Evolutionary conservation across 2,329 filamentous ascomycete species (phyloP).

Genomic region (Aspergillus sp.): DNA sequence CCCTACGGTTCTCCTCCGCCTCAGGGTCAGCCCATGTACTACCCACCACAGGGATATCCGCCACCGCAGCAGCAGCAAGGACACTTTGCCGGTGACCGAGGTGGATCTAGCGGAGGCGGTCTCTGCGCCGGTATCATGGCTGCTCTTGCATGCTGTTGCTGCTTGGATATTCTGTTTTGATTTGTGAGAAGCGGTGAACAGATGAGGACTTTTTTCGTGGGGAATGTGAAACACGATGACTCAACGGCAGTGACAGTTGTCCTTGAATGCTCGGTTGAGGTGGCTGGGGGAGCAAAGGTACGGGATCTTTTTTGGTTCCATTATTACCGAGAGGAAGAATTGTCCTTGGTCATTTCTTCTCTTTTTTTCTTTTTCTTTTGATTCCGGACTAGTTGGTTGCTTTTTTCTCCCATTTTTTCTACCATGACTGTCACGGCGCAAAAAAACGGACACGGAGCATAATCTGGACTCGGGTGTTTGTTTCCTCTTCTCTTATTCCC

Average conservation of each 20-base stretch:
- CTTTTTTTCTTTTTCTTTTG: neutral
- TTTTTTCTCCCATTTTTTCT: too few relatives aligned
- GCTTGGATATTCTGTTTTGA: slow-evolving; percentile 44
- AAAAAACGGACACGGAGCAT: neutral
- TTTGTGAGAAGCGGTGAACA: too few relatives aligned
- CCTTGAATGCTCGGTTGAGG: too few relatives aligned
- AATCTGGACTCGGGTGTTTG: neutral
- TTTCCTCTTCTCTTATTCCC: too few relatives aligned
- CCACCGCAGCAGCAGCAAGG: slow-evolving; percentile 31
- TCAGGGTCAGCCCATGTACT: slow-evolving; percentile 19
- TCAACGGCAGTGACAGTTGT: too few relatives aligned
- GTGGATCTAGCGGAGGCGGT: slow-evolving; percentile 28
- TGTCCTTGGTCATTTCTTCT: neutral
- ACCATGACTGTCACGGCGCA: neutral
- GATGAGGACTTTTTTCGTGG: too few relatives aligned
- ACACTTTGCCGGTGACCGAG: slow-evolving; percentile 32
- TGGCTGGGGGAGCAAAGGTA: too few relatives aligned
- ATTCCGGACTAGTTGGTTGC: neutral
- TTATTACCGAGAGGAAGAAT: neutral
- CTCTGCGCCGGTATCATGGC: slow-evolving; percentile 45
- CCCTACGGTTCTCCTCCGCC: slow-evolving; percentile 13
- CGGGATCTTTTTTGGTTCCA: neutral
- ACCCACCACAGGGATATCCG: slow-evolving; percentile 24
- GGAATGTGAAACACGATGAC: too few relatives aligned
- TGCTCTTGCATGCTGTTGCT: slow-evolving; percentile 47